Base-by-base conservation (phyloP, 345 rosid species). In the Pseudoturritis turrita region DNA sequence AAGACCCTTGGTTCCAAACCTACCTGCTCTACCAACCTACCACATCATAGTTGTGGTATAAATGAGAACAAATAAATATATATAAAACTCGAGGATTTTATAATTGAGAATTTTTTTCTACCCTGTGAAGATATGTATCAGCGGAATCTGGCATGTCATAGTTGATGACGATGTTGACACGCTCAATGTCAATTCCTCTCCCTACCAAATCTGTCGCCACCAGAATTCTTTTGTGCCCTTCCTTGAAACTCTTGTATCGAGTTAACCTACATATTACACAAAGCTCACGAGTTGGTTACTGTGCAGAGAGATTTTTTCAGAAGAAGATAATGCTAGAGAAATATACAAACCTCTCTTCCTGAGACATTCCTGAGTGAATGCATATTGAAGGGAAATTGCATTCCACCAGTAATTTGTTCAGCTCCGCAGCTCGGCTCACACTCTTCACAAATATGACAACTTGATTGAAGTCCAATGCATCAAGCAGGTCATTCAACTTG, bases 131-230 rank as follows among this genome's bases (percentile, higher is more conserved):
- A 45, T 96, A 96, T 1, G 99, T 96, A 61, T 92, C 99, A 5
- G 98, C 99, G 61, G 99, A 92, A 80, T 96, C 98, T 5, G 99
- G 99, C 99, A 96, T 96, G 78, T 96, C 98, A 62, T 92, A 96
- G 82, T 96, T 96, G 80, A 96, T 90, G 11, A 96, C 99, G 40
- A 96, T 96, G 82, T 96, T 96, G 17, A 96, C 98, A 10, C 99
- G 89, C 70, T 96, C 99, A 68, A 96, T 96, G 77, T 96, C 99
- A 72, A 96, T 96, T 26, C 98, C 98, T 59, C 99, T 82, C 17
- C 98, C 99, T 31, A 96, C 99, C 84, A 96, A 80, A 59, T 92
- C 99, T 2, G 99, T 96, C 2, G 97, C 98, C 46, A 90, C 99
- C 6, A 96, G 94, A 70, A 96, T 96, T 80, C 99, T 87, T 79